Evolutionary conservation across 140 eudicot genomes (phyloP).

Genomic region (Anethum foeniculum): DNA sequence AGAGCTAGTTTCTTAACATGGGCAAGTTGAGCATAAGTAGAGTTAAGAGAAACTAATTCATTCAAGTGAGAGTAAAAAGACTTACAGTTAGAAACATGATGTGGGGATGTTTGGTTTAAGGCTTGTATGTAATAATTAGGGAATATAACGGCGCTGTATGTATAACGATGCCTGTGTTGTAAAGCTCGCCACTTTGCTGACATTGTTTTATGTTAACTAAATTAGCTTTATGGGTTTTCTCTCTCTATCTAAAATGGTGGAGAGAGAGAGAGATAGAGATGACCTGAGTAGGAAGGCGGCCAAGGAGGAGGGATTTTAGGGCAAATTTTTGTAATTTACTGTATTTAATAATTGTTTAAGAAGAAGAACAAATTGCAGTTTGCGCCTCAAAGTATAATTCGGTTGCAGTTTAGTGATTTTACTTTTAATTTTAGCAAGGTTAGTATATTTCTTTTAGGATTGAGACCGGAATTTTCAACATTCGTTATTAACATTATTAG

Average conservation of each 20-base stretch:
- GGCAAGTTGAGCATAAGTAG: conserved; percentile 75
- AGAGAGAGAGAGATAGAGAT: background rate
- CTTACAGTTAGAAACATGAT: conserved; percentile 7
- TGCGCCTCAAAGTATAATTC: too few relatives aligned
- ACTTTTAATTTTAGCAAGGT: too few relatives aligned
- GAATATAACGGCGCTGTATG: conserved; percentile 77
- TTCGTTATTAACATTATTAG: too few relatives aligned
- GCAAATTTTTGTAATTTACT: background rate
- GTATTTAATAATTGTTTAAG: too few relatives aligned
- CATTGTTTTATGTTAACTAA: conserved; percentile 26
- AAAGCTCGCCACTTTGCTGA: conserved; percentile 95
- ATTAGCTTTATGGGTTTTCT: background rate
- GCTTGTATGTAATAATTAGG: conserved; percentile 58
- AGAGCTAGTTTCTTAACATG: conserved; percentile 60
- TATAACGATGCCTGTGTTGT: conserved; percentile 96
- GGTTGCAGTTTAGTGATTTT: too few relatives aligned
- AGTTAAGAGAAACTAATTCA: conserved; percentile 53
- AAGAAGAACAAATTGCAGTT: too few relatives aligned
- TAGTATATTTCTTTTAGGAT: too few relatives aligned
- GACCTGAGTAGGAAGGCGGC: background rate
- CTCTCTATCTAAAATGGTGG: background rate
- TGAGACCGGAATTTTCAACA: too few relatives aligned
- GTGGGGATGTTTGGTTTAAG: conserved; percentile 27
- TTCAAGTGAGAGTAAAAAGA: conserved; percentile 47
- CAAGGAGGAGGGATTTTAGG: background rate